These are phyloP conservation scores for Cucurbita maxima DNA, from an alignment of 306 rosid genomes.

Conservation along the genomic window DNA sequence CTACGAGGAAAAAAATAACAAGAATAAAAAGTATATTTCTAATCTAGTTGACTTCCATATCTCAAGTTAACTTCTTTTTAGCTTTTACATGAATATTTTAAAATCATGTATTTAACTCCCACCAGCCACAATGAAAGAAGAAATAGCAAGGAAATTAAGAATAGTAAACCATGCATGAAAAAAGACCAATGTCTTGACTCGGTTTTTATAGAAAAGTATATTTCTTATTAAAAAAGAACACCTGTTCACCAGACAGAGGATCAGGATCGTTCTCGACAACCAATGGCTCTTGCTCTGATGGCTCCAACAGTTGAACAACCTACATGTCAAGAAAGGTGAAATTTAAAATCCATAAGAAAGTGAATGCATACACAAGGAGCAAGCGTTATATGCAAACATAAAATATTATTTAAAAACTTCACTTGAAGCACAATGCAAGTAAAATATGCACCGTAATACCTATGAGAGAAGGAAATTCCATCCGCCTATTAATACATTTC, in stretches of 20 bases:
- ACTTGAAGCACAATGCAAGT: not conserved
- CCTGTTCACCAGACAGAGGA: constrained; percentile 96
- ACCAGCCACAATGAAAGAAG: not conserved
- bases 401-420: not conserved
- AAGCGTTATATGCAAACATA: not conserved
- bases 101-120: not conserved
- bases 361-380: not conserved
- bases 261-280: constrained; percentile 70
- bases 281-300: constrained; percentile 55
- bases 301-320: constrained; percentile 48
- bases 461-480: not conserved
- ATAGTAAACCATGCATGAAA: not conserved
- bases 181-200: not conserved
- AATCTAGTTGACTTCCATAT: not conserved
- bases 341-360: not conserved
- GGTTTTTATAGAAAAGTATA: not conserved
- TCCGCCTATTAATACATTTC: not conserved
- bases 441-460: not conserved
- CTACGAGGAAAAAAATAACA: not conserved
- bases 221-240: constrained; percentile 4
- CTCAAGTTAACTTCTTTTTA: not conserved
- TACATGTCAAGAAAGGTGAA: not conserved
- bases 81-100: not conserved
- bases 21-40: not conserved
- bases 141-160: not conserved